Evolutionary conservation across 2,329 filamentous ascomycete genomes (phyloP), one percentile per base, ranked within the genome.

Genomic region (Fusarium sacchari): DNA sequence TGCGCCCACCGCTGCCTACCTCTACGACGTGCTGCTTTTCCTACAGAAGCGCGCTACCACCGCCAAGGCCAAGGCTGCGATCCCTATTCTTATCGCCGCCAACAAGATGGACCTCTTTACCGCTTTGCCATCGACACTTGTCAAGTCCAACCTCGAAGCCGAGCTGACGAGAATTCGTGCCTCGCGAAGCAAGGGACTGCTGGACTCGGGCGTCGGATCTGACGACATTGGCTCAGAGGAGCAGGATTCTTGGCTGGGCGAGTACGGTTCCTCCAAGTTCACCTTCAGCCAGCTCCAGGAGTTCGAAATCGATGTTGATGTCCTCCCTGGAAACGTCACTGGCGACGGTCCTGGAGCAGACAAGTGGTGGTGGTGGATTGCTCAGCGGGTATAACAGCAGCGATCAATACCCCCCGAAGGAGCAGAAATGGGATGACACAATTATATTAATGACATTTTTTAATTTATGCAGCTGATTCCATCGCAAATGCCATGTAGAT

Each of bases 41-140:
- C 86, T 99, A 66, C 96, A 98, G 84, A 93, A 92, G 82, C 88
- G 92, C 52, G 88, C 90, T 55, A 88, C 89, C 37, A 80, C 78
- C 55, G 71, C 76, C 62, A 82, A 80, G 73, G 72, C 78, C 47
- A 82, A 80, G 76, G 71, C 67, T 5, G 73, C 87, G 50, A 87
- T 96, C 14, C 91, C 93, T 0, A 88, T 99, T 13, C 87, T 99
- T 40, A 86, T 99, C 39, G 95, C 95, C 4, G 95, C 95, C 60
- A 99, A 98, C 83, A 99, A 99, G 87, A 89, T 95, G 80, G 96
- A 99, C 81, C 87, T 99, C 2, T 99, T 99, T 81, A 98, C 96
- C 0, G 94, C 96, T 13, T 84, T 98, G 58, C 96, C 96, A 0
- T 89, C 93, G 0, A 88, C 89, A 11, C 86, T 97, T 37, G 93